Base-by-base conservation (phyloP, 345 rosid genomes). In the Carallia pectinifolia region DNA sequence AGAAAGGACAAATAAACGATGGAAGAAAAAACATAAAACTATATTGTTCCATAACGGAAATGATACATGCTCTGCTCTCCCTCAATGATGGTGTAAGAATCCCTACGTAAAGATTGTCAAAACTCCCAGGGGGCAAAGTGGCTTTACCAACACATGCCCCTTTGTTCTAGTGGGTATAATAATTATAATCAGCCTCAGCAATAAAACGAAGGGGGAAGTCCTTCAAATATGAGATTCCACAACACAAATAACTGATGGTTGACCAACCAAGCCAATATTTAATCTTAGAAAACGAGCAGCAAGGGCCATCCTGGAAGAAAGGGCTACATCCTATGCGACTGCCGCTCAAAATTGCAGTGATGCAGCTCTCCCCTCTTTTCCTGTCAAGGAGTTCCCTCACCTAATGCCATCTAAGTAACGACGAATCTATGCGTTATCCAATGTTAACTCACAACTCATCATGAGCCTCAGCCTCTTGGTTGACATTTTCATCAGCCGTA, bases 381-480 rank as follows among this genome's bases (percentile, higher is more conserved):
- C 44, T 53, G 36, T 7, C 7, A 3, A 18, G 16, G 50, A 67
- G 68, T 71, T n/a, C 50, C 55, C 61, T 3, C 53, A 30, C 69
- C 56, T 19, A 19, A 50, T 47, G 53, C 53, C n/a, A 59, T 40
- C 47, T 67, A 53, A 60, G 54, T 61, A 62, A 38, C 40, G 4
- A 12, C 6, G 10, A 3, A 15, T 16, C 64, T 40, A 10, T 4
- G 39, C 15, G 47, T 38, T 19, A 4, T 58, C 44, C 23, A 1
- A 23, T 44, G 39, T 52, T 4, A n/a, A 59, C 79, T 87, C 82
- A 90, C 72, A 91, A 81, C 82, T 91, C 97, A 18, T 91, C 90
- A 36, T 83, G 90, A 61, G n/a, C 65, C 67, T 83, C 76, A 13
- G 85, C 23, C 58, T 75, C 82, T 68, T 48, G 55, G 3, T 62